These are phyloP conservation scores for Botrytis tulipae DNA, from an alignment of 2,329 filamentous ascomycete genomes.

Conservation along the genomic window DNA sequence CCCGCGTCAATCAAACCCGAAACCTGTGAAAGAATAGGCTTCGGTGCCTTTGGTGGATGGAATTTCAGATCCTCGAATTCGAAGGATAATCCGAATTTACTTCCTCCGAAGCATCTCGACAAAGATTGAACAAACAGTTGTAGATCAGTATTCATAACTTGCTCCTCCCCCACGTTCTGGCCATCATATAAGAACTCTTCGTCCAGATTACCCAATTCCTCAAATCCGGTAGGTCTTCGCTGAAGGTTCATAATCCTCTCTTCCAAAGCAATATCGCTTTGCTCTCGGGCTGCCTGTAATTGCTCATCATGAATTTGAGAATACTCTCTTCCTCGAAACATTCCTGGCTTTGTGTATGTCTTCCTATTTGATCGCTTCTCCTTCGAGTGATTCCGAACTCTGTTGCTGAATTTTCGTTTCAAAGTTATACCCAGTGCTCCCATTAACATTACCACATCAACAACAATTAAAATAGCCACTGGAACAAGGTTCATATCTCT, in stretches of 20 bases:
- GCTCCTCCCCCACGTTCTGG: conserved; percentile 24
- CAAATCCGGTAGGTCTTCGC: conserved; percentile 28
- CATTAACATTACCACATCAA: conserved; percentile 46
- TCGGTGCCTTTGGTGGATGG: conserved; percentile 46
- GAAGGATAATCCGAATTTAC: conserved; percentile 53
- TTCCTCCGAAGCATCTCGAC: conserved; percentile 50
- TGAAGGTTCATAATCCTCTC: conserved; percentile 20
- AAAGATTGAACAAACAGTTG: conserved; percentile 53
- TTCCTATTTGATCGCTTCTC: conserved; percentile 31
- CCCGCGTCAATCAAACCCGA: conserved; percentile 55
- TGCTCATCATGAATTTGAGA: conserved; percentile 32
- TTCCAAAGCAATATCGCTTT: conserved; percentile 26
- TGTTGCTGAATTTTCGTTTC: conserved; percentile 10
- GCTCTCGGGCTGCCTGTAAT: conserved; percentile 2
- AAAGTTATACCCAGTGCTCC: conserved; percentile 30
- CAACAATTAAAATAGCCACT: conserved; percentile 31
- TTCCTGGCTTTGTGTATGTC: conserved; percentile 26
- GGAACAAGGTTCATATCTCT: conserved; percentile 39
- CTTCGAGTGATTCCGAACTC: conserved; percentile 1
- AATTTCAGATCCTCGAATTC: conserved; percentile 51
- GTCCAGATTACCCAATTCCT: conserved; percentile 18
- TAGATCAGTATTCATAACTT: conserved; percentile 43
- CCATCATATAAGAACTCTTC: conserved; percentile 24
- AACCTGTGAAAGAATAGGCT: conserved; percentile 51
- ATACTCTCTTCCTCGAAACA: conserved; percentile 36